phyloP scores from a whole-genome alignment of 2,329 filamentous ascomycete genomes.

The Colletotrichum noveboracense region DNA sequence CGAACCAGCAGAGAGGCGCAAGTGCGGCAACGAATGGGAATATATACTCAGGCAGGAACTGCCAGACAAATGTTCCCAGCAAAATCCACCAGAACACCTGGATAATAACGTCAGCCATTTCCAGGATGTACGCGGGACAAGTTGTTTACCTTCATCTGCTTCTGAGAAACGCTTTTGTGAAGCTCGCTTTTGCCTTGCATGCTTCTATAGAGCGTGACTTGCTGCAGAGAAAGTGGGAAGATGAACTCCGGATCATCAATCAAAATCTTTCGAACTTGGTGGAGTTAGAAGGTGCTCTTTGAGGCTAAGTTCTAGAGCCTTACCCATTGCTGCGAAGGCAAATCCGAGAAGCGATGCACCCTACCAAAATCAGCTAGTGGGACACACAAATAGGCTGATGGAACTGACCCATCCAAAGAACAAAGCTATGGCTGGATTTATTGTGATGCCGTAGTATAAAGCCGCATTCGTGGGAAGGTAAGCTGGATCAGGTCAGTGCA shows the following conservation, averaged over 20 bases:
- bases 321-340: slow-evolving; percentile 60
- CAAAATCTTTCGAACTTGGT: slow-evolving; percentile 49
- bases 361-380: not conserved
- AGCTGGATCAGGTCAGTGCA: not conserved
- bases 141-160: not conserved
- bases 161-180: not conserved
- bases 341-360: slow-evolving; percentile 13
- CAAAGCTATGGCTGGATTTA: slow-evolving; percentile 58
- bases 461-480: slow-evolving; percentile 47
- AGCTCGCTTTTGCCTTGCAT: slow-evolving; percentile 17
- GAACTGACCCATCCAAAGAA: slow-evolving; percentile 66
- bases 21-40: slow-evolving; percentile 66
- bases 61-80: slow-evolving; percentile 60
- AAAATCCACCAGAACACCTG: slow-evolving; percentile 61
- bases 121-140: too few species aligned
- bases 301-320: not conserved
- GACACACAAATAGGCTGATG: slow-evolving; percentile 50
- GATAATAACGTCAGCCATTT: slow-evolving; percentile 31
- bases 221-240: slow-evolving; percentile 10
- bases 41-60: slow-evolving; percentile 65
- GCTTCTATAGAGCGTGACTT: slow-evolving; percentile 15
- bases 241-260: slow-evolving; percentile 61
- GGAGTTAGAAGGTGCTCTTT: not conserved
- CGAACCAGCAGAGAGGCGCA: slow-evolving; percentile 69
- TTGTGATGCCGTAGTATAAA: slow-evolving; percentile 58